A percentile compares a stretch with the other conserved stretches of the same genome.
Conservation (phyloP, 768 basidiomycete species). For the Auriculariales sp. region DNA sequence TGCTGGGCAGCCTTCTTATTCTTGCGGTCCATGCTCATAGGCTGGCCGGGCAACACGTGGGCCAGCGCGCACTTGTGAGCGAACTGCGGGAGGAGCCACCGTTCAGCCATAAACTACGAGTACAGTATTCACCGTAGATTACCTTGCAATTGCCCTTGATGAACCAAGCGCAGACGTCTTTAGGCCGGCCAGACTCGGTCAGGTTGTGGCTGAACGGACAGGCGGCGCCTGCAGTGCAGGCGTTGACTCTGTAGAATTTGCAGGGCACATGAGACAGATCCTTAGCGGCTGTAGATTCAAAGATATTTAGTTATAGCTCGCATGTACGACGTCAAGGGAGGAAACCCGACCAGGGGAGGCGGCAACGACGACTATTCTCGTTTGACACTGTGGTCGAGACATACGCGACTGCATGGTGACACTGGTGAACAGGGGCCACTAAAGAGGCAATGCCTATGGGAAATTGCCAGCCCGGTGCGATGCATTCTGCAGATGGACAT, state of each 20-base stretch:
- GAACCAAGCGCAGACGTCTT: conserved; percentile 79
- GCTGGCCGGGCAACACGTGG: conserved; percentile 87
- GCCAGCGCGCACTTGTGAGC: conserved; percentile 82
- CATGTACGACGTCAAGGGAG: neutral
- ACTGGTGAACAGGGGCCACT: no score
- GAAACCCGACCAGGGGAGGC: neutral
- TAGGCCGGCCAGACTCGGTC: conserved; percentile 61
- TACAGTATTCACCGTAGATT: no score
- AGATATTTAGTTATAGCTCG: no score
- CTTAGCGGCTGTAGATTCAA: no score
- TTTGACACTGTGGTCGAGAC: neutral
- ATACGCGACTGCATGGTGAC: neutral
- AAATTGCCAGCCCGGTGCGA: no score
- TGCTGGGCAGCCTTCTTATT: conserved; percentile 87
- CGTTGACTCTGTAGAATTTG: conserved; percentile 91
- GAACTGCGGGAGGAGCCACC: no score
- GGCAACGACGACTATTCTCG: neutral
- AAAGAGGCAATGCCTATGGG: no score
- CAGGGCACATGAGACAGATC: conserved; percentile 94
- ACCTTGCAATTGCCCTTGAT: conserved; percentile 89
- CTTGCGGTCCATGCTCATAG: conserved; percentile 90
- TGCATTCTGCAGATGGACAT: no score
- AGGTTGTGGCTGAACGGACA: conserved; percentile 88
- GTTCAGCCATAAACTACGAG: no score
- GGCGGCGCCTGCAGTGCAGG: conserved; percentile 83